Percentiles rank a stretch among this genome's conserved stretches.
phyloP scores from a whole-genome alignment of 2,329 filamentous ascomycete genomes.

The Fusarium poae region DNA sequence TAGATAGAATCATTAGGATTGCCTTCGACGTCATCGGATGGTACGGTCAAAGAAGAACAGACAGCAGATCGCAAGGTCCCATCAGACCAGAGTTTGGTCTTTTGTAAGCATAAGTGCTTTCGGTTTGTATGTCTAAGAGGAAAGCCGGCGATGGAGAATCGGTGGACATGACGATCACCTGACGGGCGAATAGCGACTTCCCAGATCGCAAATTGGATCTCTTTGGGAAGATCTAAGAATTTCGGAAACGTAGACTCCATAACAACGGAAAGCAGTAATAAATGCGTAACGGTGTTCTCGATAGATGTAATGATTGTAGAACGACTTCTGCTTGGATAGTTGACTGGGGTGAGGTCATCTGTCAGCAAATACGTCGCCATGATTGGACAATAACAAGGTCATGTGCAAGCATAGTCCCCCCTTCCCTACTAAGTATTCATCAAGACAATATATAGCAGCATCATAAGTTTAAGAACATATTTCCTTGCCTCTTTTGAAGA shows the following conservation, averaged over 20 bases:
- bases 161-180: constrained; percentile 24
- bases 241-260: neutral
- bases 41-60: constrained; percentile 9
- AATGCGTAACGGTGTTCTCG: neutral
- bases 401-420: neutral
- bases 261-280: neutral
- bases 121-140: neutral
- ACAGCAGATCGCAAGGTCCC: neutral
- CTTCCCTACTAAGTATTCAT: too few relatives aligned
- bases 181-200: constrained; percentile 24
- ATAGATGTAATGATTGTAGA: neutral
- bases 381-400: neutral
- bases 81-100: rapidly evolving
- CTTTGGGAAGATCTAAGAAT: constrained; percentile 14
- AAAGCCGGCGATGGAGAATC: constrained; percentile 23
- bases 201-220: constrained; percentile 31
- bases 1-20: constrained; percentile 32
- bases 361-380: neutral
- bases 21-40: neutral
- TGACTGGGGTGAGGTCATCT: neutral
- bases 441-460: too few relatives aligned
- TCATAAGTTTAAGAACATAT: too few relatives aligned
- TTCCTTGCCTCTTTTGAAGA: too few relatives aligned
- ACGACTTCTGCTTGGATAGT: neutral
- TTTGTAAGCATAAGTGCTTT: neutral